A percentile compares a stretch with the other conserved stretches of the same genome.
These are phyloP conservation scores for Auricularia sp. DNA, from an alignment of 768 basidiomycete genomes.

Conservation along the genomic window DNA sequence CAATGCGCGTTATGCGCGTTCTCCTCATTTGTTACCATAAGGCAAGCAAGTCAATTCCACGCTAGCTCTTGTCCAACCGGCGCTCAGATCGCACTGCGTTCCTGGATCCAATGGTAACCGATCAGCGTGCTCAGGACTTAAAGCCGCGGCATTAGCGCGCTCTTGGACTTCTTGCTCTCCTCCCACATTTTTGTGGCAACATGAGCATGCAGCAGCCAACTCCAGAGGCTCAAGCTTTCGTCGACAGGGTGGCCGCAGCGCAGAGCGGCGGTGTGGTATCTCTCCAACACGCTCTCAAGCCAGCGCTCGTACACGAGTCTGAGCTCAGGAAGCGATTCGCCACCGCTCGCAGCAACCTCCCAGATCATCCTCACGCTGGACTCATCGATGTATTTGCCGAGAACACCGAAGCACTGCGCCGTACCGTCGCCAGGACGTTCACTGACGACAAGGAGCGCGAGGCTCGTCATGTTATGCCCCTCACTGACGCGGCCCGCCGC, in stretches of 20 bases:
- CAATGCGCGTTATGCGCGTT: too few relatives aligned
- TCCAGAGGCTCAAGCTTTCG: background rate
- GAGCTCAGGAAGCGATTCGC: conserved; percentile 47
- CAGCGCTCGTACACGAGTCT: conserved; percentile 47
- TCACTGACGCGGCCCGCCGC: conserved; percentile 34
- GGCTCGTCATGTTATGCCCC: conserved; percentile 44
- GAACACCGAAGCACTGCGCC: conserved; percentile 36
- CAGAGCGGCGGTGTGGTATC: background rate
- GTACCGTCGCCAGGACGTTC: conserved; percentile 41
- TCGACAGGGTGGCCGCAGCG: background rate
- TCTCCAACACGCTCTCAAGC: conserved; percentile 24
- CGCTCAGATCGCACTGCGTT: too few relatives aligned
- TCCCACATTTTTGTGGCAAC: background rate
- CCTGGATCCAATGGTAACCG: too few relatives aligned
- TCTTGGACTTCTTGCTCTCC: background rate
- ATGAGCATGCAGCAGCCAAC: background rate
- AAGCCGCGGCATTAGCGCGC: background rate
- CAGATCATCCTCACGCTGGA: conserved; percentile 44
- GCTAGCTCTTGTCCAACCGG: too few relatives aligned
- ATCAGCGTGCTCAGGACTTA: background rate
- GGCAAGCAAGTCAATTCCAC: too few relatives aligned
- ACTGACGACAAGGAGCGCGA: conserved; percentile 32
- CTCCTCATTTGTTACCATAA: too few relatives aligned
- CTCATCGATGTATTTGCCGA: conserved; percentile 46
- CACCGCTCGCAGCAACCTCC: conserved; percentile 35